phyloP scores from a whole-genome alignment of 2,329 filamentous ascomycete genomes.

The Talaromyces sp. region DNA sequence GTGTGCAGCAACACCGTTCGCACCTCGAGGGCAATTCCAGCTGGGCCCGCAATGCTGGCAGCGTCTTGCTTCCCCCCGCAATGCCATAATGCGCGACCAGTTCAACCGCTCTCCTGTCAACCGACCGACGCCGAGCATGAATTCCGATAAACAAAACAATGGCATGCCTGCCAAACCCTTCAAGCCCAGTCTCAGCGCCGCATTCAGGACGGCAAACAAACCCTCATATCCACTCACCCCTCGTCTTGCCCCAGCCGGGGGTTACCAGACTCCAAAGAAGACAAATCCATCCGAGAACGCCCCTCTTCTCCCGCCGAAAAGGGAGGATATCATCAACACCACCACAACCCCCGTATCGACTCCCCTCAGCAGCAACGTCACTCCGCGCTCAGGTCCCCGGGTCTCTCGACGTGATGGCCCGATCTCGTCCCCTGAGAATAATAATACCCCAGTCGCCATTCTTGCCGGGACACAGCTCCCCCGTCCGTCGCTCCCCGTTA shows the following conservation, averaged over 20 bases:
- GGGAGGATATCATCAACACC: conserved; percentile 37
- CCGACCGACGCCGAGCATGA: conserved; percentile 37
- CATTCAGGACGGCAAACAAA: conserved; percentile 51
- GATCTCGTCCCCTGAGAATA: conserved; percentile 58
- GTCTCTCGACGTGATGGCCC: conserved; percentile 66
- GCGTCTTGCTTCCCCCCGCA: conserved; percentile 24
- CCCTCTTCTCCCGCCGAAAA: conserved; percentile 27
- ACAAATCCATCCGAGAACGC: conserved; percentile 27
- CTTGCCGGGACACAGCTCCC: conserved; percentile 22
- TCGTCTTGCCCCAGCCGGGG: conserved; percentile 46
- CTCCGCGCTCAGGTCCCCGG: conserved; percentile 69
- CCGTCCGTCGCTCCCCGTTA: conserved; percentile 22
- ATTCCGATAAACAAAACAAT: conserved; percentile 47
- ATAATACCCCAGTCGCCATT: conserved; percentile 28
- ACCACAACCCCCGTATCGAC: conserved; percentile 48
- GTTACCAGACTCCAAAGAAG: conserved; percentile 26
- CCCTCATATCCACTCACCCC: conserved; percentile 49
- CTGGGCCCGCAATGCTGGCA: conserved; percentile 31
- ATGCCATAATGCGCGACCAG: conserved; percentile 44
- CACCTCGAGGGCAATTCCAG: conserved; percentile 10
- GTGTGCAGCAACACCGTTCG: neutral
- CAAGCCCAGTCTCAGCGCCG: conserved; percentile 62
- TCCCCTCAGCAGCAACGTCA: conserved; percentile 63
- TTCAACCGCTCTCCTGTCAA: conserved; percentile 22
- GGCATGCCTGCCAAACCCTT: conserved; percentile 51